These are phyloP conservation scores for Zygosaccharomyces siamensis DNA, from an alignment of 805 yeast species.

Conservation along the genomic window DNA sequence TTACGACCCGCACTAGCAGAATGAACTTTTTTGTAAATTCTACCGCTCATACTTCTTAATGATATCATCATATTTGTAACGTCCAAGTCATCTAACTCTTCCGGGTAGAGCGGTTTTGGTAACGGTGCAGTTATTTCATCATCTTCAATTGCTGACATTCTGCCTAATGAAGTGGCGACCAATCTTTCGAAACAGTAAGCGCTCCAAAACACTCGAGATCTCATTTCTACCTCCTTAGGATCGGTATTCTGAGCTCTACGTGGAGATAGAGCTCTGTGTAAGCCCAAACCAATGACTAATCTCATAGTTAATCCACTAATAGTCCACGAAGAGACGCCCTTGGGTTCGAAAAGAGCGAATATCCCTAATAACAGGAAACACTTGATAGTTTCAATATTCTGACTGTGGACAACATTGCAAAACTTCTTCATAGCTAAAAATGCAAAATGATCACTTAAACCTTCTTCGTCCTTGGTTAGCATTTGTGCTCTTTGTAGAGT, in stretches of 20 bases:
- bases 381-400: constrained; percentile 40
- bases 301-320: constrained; percentile 46
- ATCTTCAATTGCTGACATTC: constrained; percentile 46
- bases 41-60: constrained; percentile 45
- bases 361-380: constrained; percentile 44
- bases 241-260: constrained; percentile 31
- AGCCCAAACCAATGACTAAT: constrained; percentile 42
- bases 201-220: constrained; percentile 47
- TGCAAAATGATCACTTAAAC: constrained; percentile 40
- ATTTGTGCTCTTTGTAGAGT: constrained; percentile 42
- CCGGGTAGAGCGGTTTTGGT: constrained; percentile 39
- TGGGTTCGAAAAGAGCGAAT: constrained; percentile 47
- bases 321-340: constrained; percentile 49
- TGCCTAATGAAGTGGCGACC: constrained; percentile 45
- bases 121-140: constrained; percentile 45
- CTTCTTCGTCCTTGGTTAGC: constrained; percentile 35
- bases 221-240: constrained; percentile 39
- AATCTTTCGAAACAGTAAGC: constrained; percentile 46
- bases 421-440: constrained; percentile 40
- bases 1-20: constrained; percentile 39
- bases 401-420: constrained; percentile 37
- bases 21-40: constrained; percentile 43
- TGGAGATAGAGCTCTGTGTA: constrained; percentile 38
- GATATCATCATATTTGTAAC: constrained; percentile 41
- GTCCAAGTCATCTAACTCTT: constrained; percentile 39